Conservation (phyloP, 129 eudicot species). For the Tagetes erecta region DNA sequence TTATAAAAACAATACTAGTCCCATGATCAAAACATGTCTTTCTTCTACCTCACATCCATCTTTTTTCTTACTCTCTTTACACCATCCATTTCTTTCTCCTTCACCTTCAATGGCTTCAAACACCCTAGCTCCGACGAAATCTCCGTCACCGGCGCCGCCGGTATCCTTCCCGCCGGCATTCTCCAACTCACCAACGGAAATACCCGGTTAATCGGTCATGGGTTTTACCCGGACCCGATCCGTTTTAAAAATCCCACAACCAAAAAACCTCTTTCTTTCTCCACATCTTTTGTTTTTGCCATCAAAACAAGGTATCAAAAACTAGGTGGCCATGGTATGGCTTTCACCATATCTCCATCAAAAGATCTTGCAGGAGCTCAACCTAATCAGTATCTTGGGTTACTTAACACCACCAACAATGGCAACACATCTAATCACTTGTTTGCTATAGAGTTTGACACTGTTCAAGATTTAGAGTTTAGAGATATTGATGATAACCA, state of each 20-base stretch:
- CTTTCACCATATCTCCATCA: constrained; percentile 53
- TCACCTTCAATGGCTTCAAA: constrained; percentile 55
- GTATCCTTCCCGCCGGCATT: constrained; percentile 43
- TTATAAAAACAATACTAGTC: not conserved
- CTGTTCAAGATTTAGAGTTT: constrained; percentile 67
- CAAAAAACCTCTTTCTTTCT: constrained; percentile 55
- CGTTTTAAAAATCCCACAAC: constrained; percentile 48
- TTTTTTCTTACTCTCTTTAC: constrained; percentile 19
- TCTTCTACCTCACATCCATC: constrained; percentile 22
- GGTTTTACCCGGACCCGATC: constrained; percentile 50
- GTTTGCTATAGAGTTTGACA: constrained; percentile 76
- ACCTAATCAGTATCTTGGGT: constrained; percentile 73
- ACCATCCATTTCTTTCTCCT: constrained; percentile 29
- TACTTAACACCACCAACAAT: constrained; percentile 50
- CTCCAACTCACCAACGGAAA: constrained; percentile 56
- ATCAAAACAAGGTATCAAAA: constrained; percentile 53
- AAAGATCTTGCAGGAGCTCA: constrained; percentile 58
- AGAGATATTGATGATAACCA: constrained; percentile 66
- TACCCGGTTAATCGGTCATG: constrained; percentile 55
- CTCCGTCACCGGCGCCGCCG: constrained; percentile 48
- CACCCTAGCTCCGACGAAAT: constrained; percentile 31
- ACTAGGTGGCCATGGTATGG: constrained; percentile 84
- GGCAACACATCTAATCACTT: constrained; percentile 75
- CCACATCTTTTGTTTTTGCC: constrained; percentile 67
- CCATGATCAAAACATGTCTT: constrained; percentile 30